Evolutionary conservation across 1,284 basidiomycete genomes (phyloP).

Genomic region (Mycosarcoma maydis): DNA sequence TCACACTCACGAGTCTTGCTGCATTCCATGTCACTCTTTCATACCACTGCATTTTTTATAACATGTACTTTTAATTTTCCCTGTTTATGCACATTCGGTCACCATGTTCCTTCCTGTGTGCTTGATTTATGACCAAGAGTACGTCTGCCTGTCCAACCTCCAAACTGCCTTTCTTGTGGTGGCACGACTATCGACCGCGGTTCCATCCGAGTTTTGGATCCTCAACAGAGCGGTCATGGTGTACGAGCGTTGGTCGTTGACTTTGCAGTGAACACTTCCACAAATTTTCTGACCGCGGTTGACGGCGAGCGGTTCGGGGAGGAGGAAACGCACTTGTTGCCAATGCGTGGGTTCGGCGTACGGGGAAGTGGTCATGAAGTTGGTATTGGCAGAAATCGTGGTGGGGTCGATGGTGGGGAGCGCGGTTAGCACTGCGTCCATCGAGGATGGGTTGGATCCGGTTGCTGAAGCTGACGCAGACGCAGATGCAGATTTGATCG

Average conservation of each 20-base stretch:
- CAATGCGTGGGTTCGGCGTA: conserved; percentile 64
- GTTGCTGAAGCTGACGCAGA: background rate
- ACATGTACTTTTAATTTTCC: too few relatives aligned
- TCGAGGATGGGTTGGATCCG: conserved; percentile 1
- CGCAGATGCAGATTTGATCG: conserved; percentile 12
- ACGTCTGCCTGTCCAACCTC: conserved; percentile 63
- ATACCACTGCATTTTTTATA: too few relatives aligned
- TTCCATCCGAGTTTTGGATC: conserved; percentile 38
- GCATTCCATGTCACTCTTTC: too few relatives aligned
- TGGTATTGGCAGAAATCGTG: background rate
- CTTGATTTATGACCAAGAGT: conserved; percentile 53
- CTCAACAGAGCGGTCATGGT: conserved; percentile 44
- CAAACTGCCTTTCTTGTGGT: conserved; percentile 45
- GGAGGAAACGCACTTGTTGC: conserved; percentile 63
- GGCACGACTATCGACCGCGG: conserved; percentile 4
- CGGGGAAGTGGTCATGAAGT: conserved; percentile 63
- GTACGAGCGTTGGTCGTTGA: conserved; percentile 61
- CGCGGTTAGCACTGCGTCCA: conserved; percentile 12
- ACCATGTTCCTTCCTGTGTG: too few relatives aligned
- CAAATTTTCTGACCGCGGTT: conserved; percentile 56
- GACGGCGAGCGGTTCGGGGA: conserved; percentile 61
- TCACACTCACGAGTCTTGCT: too few relatives aligned
- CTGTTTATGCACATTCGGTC: too few relatives aligned
- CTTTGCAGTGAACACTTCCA: conserved; percentile 57
- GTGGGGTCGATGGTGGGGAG: conserved; percentile 32